Base-by-base conservation (phyloP, 768 basidiomycete species). In the Collybia mongolica region DNA sequence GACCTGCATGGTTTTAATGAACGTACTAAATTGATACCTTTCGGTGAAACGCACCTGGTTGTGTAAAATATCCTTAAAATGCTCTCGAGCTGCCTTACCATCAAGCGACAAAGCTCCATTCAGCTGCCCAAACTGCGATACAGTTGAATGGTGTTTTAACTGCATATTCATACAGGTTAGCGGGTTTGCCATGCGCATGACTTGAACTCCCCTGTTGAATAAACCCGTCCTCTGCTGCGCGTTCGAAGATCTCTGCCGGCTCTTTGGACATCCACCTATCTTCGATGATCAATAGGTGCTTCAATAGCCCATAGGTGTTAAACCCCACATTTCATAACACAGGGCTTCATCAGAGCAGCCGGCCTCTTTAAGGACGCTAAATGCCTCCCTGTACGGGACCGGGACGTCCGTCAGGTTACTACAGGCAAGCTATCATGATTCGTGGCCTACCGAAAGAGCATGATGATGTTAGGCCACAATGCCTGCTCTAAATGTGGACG, bases 261-360 rank as follows among this genome's bases (percentile, higher is more conserved):
- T 85, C 83, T 56, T 84, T 84, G 20, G 83, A 84, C 82, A 84
- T 85, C 83, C 83, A 83, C 81, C 82, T 62, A 20, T 23, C 14
- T 2, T 45, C 9, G 6, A 17, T 38, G 5, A 40, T 44, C n/a
- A 26, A 43, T 44, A 2, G 3, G 15, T 42, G 15, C 7, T 20
- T 17, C 24, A 23, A 6, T 19, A 19, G 7, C 39, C n/a, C 22
- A 3, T 23, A 20, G 39, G 57, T 65, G 23, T 15, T 44, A 2
- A 46, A n/a, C 47, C 63, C 51, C 43, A 82, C 83, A 84, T 83
- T 59, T 84, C 83, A 60, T 83, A 83, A 53, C 81, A 84, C 3
- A 84, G 66, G 4, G 82, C 83, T 54, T 84, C 83, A 54, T 85
- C 82, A 0, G 83, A 84, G 62, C 82, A 84, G 0, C 83, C 83